Conservation (phyloP, 1,284 basidiomycete species). For the Mycosarcoma mackinlayi region DNA sequence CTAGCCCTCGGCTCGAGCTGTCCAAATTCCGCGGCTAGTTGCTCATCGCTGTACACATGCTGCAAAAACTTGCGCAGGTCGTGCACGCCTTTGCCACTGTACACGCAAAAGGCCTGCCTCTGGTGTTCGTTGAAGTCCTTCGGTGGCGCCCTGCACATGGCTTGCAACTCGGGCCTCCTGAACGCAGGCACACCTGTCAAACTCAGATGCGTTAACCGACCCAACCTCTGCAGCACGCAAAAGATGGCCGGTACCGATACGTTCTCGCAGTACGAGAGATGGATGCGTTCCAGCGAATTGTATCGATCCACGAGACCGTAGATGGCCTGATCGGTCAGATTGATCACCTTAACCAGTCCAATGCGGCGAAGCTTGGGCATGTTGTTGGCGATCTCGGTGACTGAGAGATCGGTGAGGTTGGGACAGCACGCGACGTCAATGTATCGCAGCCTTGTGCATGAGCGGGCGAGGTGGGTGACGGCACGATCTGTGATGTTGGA, state of each 20-base stretch:
- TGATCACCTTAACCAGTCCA: constrained; percentile 89
- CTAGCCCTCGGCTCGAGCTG: constrained; percentile 41
- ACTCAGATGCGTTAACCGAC: constrained; percentile 91
- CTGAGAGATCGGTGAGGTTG: constrained; percentile 89
- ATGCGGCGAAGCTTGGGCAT: constrained; percentile 92
- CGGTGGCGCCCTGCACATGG: constrained; percentile 89
- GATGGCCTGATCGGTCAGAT: constrained; percentile 92
- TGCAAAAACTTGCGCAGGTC: constrained; percentile 77
- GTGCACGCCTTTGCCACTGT: constrained; percentile 88
- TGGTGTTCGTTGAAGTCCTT: constrained; percentile 91
- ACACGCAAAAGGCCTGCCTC: constrained; percentile 94
- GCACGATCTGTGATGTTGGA: constrained; percentile 86
- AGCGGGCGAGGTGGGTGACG: constrained; percentile 83
- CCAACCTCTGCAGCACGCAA: constrained; percentile 85
- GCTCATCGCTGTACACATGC: constrained; percentile 50
- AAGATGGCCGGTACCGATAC: constrained; percentile 91
- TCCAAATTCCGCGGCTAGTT: constrained; percentile 49
- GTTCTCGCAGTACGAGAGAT: constrained; percentile 96
- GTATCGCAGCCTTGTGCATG: constrained; percentile 92
- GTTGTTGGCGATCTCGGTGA: constrained; percentile 84
- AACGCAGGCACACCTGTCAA: constrained; percentile 96
- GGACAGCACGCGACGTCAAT: constrained; percentile 97
- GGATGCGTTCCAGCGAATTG: constrained; percentile 87
- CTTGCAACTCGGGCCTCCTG: constrained; percentile 83
- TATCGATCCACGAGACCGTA: constrained; percentile 80